Evolutionary conservation across 1,284 basidiomycete genomes (phyloP), one percentile per base, ranked within the genome.

Genomic region (Wolfiporia cocos): DNA sequence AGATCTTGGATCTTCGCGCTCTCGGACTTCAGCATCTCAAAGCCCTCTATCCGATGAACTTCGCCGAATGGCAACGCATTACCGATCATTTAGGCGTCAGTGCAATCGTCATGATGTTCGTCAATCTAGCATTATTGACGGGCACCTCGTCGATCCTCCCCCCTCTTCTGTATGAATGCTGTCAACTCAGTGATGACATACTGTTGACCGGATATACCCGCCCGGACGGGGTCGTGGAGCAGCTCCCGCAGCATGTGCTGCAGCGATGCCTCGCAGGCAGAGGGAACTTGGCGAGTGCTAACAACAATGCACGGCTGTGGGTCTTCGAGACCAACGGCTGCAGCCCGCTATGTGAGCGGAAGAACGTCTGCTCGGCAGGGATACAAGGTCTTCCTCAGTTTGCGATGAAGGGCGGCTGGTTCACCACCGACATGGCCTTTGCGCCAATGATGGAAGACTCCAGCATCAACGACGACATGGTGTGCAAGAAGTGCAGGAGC

Each of bases 61-160:
- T 26, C n/a, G 22, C 5, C 24, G 36, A 10, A 7, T 38, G 36
- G 36, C 15, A 10, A 5, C 22, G 18, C 17, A 11, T 10, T 6
- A 24, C 36, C 5, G 19, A 38, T 7, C 5, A 10, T 10, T 10
- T 14, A 6, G 11, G 4, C 12, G 7, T 12, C 5, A 26, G 5
- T 7, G 26, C 12, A 7, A 15, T 15, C 21, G 30, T 21, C 30
- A 41, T 41, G 20, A 7, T 18, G 14, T 29, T 26, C 12, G 20
- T 41, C 30, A 33, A 24, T 18, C 12, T 34, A 15, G 39, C 39
- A 4, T 31, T 29, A n/a, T 15, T 23, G n/a, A 41, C 21, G 19
- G 24, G 20, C 30, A 23, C 20, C 3, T 3, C 31, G n/a, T 33
- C 39, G 7, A 37, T 49, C 36, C 41, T 49, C 22, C 48, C 44